phyloP scores from a whole-genome alignment of 1,284 basidiomycete species.

The Apiotrichum montevideense region DNA sequence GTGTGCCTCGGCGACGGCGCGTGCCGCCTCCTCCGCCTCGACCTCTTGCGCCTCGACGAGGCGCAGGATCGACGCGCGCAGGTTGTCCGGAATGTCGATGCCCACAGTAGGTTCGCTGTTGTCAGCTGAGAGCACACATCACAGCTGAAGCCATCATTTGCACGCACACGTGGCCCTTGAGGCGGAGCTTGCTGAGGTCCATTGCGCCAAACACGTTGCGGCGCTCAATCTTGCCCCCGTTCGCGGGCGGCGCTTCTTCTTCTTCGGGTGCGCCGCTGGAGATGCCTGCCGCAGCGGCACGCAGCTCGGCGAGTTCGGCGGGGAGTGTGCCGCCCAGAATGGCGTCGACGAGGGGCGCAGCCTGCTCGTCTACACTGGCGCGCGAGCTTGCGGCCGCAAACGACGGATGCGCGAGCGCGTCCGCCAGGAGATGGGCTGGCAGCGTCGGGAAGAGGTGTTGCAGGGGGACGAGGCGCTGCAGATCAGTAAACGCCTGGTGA shows the following conservation, averaged over 20 bases:
- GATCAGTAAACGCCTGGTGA: background rate
- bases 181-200: slow-evolving; percentile 56
- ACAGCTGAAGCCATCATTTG: too few relatives aligned
- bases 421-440: slow-evolving; percentile 31
- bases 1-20: slow-evolving; percentile 39
- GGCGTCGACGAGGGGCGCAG: slow-evolving; percentile 38
- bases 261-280: background rate
- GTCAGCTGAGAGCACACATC: background rate
- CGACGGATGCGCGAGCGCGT: slow-evolving; percentile 39
- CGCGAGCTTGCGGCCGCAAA: slow-evolving; percentile 21
- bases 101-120: slow-evolving; percentile 49
- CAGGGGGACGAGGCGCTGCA: slow-evolving; percentile 28
- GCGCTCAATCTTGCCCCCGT: slow-evolving; percentile 49
- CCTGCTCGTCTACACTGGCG: slow-evolving; percentile 25
- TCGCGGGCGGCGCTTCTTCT: background rate
- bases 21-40: slow-evolving; percentile 59
- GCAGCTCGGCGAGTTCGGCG: slow-evolving; percentile 31
- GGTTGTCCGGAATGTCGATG: slow-evolving; percentile 59
- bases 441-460: slow-evolving; percentile 38
- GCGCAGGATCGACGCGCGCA: slow-evolving; percentile 72
- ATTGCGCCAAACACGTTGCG: slow-evolving; percentile 64
- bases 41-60: slow-evolving; percentile 63
- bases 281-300: slow-evolving; percentile 11
- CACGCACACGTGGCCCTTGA: slow-evolving; percentile 55
- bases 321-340: slow-evolving; percentile 39